These are phyloP conservation scores for Lycium ferocissimum DNA, from an alignment of 257 asterid genomes.

Conservation along the genomic window DNA sequence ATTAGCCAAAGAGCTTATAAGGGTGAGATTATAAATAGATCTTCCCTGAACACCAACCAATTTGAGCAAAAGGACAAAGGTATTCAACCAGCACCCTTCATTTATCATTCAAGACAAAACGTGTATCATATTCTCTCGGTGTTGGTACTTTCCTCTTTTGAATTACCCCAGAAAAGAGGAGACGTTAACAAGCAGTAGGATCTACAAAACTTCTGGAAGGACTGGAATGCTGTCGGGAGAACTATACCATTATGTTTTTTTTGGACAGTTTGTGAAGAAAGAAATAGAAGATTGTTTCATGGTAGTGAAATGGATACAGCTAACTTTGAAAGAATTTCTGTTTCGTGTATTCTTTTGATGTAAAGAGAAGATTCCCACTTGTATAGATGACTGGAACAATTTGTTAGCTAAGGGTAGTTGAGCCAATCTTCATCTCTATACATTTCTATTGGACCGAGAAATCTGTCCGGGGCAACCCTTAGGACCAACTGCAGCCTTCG, in stretches of 20 bases:
- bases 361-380: constrained; percentile 8
- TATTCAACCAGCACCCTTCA: background rate
- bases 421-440: background rate
- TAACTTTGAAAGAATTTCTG: background rate
- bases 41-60: background rate
- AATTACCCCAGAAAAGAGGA: background rate
- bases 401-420: constrained; percentile 4
- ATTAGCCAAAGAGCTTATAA: constrained; percentile 11
- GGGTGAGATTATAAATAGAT: background rate
- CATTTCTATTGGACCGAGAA: background rate
- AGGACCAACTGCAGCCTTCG: background rate
- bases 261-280: background rate
- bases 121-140: constrained; percentile 4
- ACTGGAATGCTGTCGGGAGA: constrained; percentile 12
- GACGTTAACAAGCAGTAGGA: constrained; percentile 16
- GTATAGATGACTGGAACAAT: constrained; percentile 7
- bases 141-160: background rate
- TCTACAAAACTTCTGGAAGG: constrained; percentile 14
- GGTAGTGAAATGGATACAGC: background rate
- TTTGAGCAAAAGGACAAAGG: constrained; percentile 25
- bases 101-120: background rate
- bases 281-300: constrained; percentile 14
- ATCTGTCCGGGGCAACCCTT: background rate
- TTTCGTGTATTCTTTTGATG: constrained; percentile 2
- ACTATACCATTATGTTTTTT: constrained; percentile 1